Percentiles rank a stretch among this genome's conserved stretches.
These are phyloP conservation scores for Inosperma sp. DNA, from an alignment of 768 basidiomycete genomes.

Conservation along the genomic window DNA sequence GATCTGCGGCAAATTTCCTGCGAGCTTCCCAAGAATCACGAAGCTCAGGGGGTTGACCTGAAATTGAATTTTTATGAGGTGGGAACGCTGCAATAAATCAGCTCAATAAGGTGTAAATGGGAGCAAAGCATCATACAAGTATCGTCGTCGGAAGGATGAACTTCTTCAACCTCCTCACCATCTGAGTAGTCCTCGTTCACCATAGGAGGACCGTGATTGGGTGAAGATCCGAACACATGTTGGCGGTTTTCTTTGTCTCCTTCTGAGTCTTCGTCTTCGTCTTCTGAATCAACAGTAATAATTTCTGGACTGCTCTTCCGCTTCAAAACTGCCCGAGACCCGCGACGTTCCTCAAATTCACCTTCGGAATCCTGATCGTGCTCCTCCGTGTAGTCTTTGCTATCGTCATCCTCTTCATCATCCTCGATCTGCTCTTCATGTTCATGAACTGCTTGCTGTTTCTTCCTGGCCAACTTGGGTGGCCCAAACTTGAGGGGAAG, in stretches of 20 bases:
- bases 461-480: background rate
- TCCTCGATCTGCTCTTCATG: slow-evolving; percentile 18
- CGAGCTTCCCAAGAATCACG: slow-evolving; percentile 34
- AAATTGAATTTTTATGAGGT: slow-evolving; percentile 9
- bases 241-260: background rate
- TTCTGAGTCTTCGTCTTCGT: slow-evolving; percentile 5
- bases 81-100: slow-evolving; percentile 22
- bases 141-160: slow-evolving; percentile 31
- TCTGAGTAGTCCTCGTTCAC: slow-evolving; percentile 1
- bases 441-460: slow-evolving; percentile 13
- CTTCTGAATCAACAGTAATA: slow-evolving; percentile 1
- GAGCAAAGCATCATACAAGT: slow-evolving; percentile 24
- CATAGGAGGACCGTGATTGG: background rate
- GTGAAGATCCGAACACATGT: background rate
- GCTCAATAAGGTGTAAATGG: background rate
- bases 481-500: slow-evolving; percentile 2
- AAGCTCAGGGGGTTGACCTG: slow-evolving; percentile 24
- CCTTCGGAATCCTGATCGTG: slow-evolving; percentile 1
- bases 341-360: background rate
- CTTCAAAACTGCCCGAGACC: background rate
- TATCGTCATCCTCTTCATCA: slow-evolving; percentile 13
- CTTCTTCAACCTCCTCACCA: slow-evolving; percentile 23
- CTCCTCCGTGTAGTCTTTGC: slow-evolving; percentile 7
- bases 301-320: slow-evolving; percentile 1
- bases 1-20: slow-evolving; percentile 34